Base-by-base conservation (phyloP, 2,329 filamentous ascomycete species). In the Diaporthe capsici region DNA sequence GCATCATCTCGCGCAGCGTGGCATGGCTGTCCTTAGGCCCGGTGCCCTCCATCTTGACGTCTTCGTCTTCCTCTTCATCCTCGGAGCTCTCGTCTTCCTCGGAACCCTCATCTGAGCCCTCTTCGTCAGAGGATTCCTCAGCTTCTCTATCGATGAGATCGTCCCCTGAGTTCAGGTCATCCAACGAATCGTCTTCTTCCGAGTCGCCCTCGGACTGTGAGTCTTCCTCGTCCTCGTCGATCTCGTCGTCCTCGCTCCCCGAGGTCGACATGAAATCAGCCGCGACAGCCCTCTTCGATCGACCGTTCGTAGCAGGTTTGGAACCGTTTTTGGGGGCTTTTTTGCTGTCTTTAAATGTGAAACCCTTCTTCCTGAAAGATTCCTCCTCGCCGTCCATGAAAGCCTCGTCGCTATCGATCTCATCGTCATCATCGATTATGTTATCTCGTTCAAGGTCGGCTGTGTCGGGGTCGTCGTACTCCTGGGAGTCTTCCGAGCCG, bases 321-420 rank as follows among this genome's bases (percentile, higher is more conserved):
- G 83, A 78, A 25, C 83, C 81, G 60, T 83, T 84, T 5, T 28
- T 65, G 25, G 86, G 25, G 47, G 73, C 51, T 80, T 84, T 70
- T 65, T 82, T 82, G 82, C 90, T 92, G 31, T 90, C 90, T 44
- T 89, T 85, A 78, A 93, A 92, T 0, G 86, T 90, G 82, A 94
- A 98, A 0, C 91, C 91, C 78, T 73, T 77, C 25, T 71, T 75
- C 57, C 94, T 92, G 80, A 98, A 95, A 71, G 90, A 90, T 82
- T 97, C 95, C 78, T 95, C 93, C 80, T 98, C 96, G 78, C 94
- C 97, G 73, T 94, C 92, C 4, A 92, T 94, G 81, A 98, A 92
- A 0, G 95, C 96, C 49, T 90, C 85, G 74, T 93, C 91, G 80
- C 91, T 92, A 67, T 90, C 88, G 75, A 93, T 92, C 78, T 93